phyloP scores from a whole-genome alignment of 129 eudicot genomes.

The Saposhnikovia divaricata region DNA sequence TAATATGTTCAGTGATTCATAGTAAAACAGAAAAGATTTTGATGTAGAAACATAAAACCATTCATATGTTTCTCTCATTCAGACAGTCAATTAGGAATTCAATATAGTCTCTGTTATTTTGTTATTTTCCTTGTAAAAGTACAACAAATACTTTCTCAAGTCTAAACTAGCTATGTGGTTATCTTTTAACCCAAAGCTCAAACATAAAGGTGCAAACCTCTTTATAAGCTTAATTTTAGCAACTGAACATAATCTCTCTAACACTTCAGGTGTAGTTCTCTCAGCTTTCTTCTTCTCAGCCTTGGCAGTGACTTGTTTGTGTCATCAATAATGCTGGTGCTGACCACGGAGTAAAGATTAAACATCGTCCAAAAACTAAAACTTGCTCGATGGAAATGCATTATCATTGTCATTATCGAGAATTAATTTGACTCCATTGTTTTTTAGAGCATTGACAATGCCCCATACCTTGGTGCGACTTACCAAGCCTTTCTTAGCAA shows the following conservation, averaged over 20 bases:
- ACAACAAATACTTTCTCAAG: no score
- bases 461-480: constrained; percentile 62
- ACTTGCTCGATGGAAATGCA: background rate
- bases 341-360: background rate
- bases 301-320: background rate
- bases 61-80: no score
- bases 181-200: no score
- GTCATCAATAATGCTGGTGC: background rate
- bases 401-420: constrained; percentile 23
- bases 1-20: no score
- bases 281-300: background rate
- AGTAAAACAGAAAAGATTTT: no score
- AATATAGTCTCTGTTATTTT: no score
- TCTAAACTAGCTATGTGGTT: no score
- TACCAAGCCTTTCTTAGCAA: constrained; percentile 54
- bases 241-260: background rate
- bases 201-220: no score
- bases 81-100: no score
- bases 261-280: background rate
- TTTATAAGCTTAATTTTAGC: no score
- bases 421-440: constrained; percentile 50
- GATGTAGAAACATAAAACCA: no score
- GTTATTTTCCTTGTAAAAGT: no score
- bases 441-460: constrained; percentile 45
- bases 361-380: background rate